These are phyloP conservation scores for Cicer cuneatum DNA, from an alignment of 306 rosid species.

Conservation along the genomic window DNA sequence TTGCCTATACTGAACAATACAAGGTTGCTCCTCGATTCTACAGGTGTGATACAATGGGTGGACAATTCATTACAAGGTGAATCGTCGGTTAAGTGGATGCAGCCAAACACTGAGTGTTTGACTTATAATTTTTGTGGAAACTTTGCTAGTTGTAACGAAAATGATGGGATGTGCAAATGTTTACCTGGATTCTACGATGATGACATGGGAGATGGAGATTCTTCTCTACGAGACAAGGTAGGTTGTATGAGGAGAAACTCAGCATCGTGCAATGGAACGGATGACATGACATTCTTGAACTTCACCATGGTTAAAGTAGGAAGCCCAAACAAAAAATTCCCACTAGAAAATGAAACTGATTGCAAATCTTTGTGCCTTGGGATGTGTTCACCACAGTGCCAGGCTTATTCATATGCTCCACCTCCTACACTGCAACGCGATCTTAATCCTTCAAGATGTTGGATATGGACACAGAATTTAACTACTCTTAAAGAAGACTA, in stretches of 20 bases:
- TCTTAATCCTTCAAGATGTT: not conserved
- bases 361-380: slow-evolving; percentile 26
- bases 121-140: slow-evolving; percentile 41
- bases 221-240: not conserved
- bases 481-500: slow-evolving; percentile 44
- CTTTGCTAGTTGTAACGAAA: slow-evolving; percentile 35
- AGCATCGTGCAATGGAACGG: not conserved
- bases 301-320: slow-evolving; percentile 12
- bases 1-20: no score
- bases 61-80: fast-evolving
- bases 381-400: not conserved
- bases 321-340: fast-evolving
- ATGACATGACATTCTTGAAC: not conserved
- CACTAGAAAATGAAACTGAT: not conserved
- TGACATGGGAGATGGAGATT: not conserved
- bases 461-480: slow-evolving; percentile 32
- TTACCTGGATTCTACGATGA: slow-evolving; percentile 46
- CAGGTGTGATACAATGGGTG: not conserved
- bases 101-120: slow-evolving; percentile 24
- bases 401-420: slow-evolving; percentile 49
- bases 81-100: fast-evolving
- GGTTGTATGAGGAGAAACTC: not conserved
- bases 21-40: slow-evolving; percentile 32
- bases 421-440: not conserved
- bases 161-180: slow-evolving; percentile 10